phyloP scores from a whole-genome alignment of 495 filamentous ascomycete genomes.

The Xylaria longipes region DNA sequence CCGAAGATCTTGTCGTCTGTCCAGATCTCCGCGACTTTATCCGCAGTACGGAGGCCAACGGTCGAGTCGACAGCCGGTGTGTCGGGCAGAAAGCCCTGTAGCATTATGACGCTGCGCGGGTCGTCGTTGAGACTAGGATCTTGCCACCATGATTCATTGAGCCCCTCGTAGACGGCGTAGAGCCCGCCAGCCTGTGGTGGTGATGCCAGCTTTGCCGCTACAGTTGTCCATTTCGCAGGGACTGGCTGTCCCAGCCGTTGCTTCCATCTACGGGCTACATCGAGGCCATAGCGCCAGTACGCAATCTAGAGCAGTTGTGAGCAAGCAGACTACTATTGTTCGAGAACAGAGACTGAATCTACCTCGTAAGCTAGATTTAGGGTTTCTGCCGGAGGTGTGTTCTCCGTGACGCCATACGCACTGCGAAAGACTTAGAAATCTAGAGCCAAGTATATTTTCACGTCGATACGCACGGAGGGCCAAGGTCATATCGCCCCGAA shows the following conservation, averaged over 20 bases:
- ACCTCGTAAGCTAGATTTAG: slow-evolving; percentile 45
- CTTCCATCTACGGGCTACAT: slow-evolving; percentile 41
- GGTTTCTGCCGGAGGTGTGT: slow-evolving; percentile 46
- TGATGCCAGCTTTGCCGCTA: slow-evolving; percentile 44
- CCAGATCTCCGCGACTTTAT: slow-evolving; percentile 46
- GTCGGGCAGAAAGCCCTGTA: slow-evolving; percentile 47
- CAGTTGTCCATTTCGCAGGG: slow-evolving; percentile 43
- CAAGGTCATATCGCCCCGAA: slow-evolving; percentile 48
- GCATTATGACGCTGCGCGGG: slow-evolving; percentile 48
- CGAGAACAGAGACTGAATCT: background rate
- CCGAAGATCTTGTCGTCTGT: slow-evolving; percentile 48
- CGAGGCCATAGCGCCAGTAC: slow-evolving; percentile 57
- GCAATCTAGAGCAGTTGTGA: slow-evolving; percentile 38
- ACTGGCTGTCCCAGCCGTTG: slow-evolving; percentile 39
- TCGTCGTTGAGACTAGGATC: slow-evolving; percentile 42
- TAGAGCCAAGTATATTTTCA: background rate
- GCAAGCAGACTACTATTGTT: background rate
- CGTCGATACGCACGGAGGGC: slow-evolving; percentile 40
- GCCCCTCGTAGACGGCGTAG: slow-evolving; percentile 48
- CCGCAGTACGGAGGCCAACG: slow-evolving; percentile 41
- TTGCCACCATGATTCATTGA: slow-evolving; percentile 49
- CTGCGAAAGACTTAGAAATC: slow-evolving; percentile 3
- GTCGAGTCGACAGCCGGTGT: slow-evolving; percentile 41
- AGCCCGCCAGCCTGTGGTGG: slow-evolving; percentile 44
- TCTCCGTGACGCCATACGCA: slow-evolving; percentile 49